A percentile compares a stretch with the other conserved stretches of the same genome.
Evolutionary conservation across 1,284 basidiomycete genomes (phyloP).

Genomic region (Cryptococcus sp.): DNA sequence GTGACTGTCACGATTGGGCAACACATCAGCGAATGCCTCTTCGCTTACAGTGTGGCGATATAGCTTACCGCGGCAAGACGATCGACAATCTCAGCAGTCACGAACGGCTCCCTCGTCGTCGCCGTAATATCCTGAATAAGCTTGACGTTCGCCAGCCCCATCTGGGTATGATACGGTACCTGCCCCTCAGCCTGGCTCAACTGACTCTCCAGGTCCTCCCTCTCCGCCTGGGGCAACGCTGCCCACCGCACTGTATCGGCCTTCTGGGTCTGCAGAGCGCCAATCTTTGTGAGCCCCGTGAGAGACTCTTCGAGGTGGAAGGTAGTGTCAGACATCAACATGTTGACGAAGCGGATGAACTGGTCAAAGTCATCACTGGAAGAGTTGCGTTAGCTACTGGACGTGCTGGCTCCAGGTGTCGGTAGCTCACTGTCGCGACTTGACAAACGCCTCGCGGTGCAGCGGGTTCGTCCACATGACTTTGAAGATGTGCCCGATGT

Average conservation of each 20-base stretch:
- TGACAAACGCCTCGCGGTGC: slow-evolving; percentile 77
- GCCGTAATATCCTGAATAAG: slow-evolving; percentile 89
- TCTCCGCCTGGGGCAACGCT: slow-evolving; percentile 63
- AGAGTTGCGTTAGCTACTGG: neutral
- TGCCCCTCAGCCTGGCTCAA: slow-evolving; percentile 75
- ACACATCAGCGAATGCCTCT: neutral
- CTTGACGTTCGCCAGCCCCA: slow-evolving; percentile 83
- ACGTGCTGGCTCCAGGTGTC: too few relatives aligned
- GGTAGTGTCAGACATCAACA: slow-evolving; percentile 99
- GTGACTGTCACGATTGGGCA: slow-evolving; percentile 27
- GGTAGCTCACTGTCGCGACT: slow-evolving; percentile 64
- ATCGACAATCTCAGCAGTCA: slow-evolving; percentile 95
- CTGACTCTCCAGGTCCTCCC: slow-evolving; percentile 77
- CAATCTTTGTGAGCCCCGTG: slow-evolving; percentile 81
- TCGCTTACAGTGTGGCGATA: too few relatives aligned
- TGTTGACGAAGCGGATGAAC: slow-evolving; percentile 92
- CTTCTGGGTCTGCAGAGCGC: slow-evolving; percentile 81
- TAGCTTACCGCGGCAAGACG: slow-evolving; percentile 84
- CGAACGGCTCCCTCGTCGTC: slow-evolving; percentile 87
- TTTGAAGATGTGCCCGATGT: slow-evolving; percentile 80
- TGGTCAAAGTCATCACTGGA: slow-evolving; percentile 76
- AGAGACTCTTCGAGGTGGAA: slow-evolving; percentile 97
- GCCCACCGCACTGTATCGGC: slow-evolving; percentile 68
- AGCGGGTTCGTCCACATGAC: slow-evolving; percentile 82
- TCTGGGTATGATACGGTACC: slow-evolving; percentile 78